Evolutionary conservation across 75 land plant genomes (phyloP).

Genomic region (Ceratopteris richardii): DNA sequence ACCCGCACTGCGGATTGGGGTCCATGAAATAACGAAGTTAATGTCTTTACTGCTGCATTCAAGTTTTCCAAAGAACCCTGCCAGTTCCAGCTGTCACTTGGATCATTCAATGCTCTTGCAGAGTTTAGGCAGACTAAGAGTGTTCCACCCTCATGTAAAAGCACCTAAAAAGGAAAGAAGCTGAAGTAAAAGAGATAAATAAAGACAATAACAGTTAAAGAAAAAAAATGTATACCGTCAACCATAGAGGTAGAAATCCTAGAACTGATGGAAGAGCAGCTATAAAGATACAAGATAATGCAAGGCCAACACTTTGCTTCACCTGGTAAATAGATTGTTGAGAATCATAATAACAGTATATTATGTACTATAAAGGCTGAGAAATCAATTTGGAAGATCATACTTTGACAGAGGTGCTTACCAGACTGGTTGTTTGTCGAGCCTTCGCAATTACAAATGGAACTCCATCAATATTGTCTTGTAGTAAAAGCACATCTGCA

Average conservation of each 20-base stretch:
- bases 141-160: constrained; percentile 98
- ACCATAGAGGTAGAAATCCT: constrained; percentile 95
- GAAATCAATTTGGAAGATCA: no score
- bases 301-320: constrained; percentile 92
- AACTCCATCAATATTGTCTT: constrained; percentile 81
- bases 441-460: constrained; percentile 95
- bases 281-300: constrained; percentile 72
- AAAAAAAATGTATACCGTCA: constrained; percentile 54
- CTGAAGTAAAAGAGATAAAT: no score
- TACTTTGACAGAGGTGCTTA: constrained; percentile 27
- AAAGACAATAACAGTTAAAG: no score
- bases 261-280: constrained; percentile 90
- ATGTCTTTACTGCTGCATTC: no score
- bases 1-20: no score
- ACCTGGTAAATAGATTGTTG: constrained; percentile 49
- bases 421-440: constrained; percentile 86
- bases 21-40: no score
- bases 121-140: constrained; percentile 92
- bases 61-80: neutral
- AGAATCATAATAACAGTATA: constrained; percentile 7
- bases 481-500: constrained; percentile 90
- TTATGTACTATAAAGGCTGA: no score
- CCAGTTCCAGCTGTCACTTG: constrained; percentile 54
- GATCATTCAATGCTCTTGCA: constrained; percentile 74
- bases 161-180: constrained; percentile 51